Percentiles rank a stretch among this genome's conserved stretches.
Evolutionary conservation across 768 basidiomycete genomes (phyloP).

Genomic region (Trametes sanguinea): DNA sequence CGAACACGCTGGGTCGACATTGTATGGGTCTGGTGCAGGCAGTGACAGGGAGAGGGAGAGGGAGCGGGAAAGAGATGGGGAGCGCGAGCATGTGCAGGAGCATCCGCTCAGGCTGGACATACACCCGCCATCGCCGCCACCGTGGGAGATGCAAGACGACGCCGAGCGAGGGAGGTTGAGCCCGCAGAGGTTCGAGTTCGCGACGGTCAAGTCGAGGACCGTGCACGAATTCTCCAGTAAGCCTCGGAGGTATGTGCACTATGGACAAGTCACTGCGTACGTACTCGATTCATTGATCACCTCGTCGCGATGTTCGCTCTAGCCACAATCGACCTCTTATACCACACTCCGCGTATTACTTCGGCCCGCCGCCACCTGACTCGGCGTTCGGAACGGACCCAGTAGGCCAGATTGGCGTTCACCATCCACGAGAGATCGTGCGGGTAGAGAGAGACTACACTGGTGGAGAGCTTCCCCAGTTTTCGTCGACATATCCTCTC

Average conservation of each 20-base stretch:
- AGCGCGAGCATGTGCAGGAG: constrained; percentile 15
- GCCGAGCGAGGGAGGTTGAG: constrained; percentile 33
- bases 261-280: background rate
- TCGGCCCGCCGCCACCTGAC: constrained; percentile 74
- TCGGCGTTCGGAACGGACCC: constrained; percentile 82
- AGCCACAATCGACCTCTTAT: constrained; percentile 43
- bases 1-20: constrained; percentile 8
- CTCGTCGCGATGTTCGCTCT: constrained; percentile 16
- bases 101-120: constrained; percentile 52
- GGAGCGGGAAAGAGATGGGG: background rate
- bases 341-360: constrained; percentile 83
- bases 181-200: constrained; percentile 20
- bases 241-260: constrained; percentile 19
- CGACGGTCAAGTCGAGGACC: constrained; percentile 17
- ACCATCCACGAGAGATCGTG: constrained; percentile 90
- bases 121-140: constrained; percentile 55
- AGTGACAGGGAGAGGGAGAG: constrained; percentile 3
- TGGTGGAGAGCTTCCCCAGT: constrained; percentile 88
- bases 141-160: constrained; percentile 61
- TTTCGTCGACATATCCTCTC: constrained; percentile 83
- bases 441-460: constrained; percentile 91
- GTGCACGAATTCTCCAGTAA: constrained; percentile 21
- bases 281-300: too few species aligned
- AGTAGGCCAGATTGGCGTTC: constrained; percentile 81
- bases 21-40: constrained; percentile 5